A percentile compares a stretch with the other conserved stretches of the same genome.
These are phyloP conservation scores for Odontarrhena argentea DNA, from an alignment of 345 rosid genomes.

Conservation along the genomic window DNA sequence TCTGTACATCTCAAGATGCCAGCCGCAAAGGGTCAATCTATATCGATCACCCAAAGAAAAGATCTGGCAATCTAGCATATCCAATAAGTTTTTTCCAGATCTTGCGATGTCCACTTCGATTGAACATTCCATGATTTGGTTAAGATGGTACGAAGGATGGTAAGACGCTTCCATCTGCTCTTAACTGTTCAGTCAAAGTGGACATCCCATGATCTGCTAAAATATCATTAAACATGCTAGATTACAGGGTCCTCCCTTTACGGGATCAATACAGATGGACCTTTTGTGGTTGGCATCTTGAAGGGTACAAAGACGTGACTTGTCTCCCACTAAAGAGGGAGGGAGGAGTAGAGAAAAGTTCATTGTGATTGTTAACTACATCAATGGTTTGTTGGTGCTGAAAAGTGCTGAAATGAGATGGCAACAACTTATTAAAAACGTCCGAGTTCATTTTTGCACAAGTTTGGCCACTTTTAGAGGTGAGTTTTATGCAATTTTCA, in stretches of 20 bases:
- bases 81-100: too few relatives aligned
- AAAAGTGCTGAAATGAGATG: neutral
- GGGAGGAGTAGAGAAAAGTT: neutral
- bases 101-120: too few relatives aligned
- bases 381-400: neutral
- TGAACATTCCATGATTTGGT: too few relatives aligned
- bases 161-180: neutral
- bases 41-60: too few relatives aligned
- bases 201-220: neutral
- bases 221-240: neutral
- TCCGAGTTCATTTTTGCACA: too few relatives aligned
- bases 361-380: neutral
- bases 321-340: neutral
- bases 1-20: too few relatives aligned
- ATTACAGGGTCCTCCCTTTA: conserved; percentile 2
- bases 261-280: conserved; percentile 22
- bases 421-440: too few relatives aligned
- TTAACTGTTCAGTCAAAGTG: conserved; percentile 11
- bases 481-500: too few relatives aligned
- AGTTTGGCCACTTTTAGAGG: too few relatives aligned
- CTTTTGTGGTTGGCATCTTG: neutral
- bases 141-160: neutral
- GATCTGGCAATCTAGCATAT: too few relatives aligned
- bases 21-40: too few relatives aligned
- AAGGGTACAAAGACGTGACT: neutral